Evolutionary conservation across 371 early-diverging fungal genomes (phyloP), one percentile per base, ranked within the genome.

Genomic region (Chytridium lagenaria): DNA sequence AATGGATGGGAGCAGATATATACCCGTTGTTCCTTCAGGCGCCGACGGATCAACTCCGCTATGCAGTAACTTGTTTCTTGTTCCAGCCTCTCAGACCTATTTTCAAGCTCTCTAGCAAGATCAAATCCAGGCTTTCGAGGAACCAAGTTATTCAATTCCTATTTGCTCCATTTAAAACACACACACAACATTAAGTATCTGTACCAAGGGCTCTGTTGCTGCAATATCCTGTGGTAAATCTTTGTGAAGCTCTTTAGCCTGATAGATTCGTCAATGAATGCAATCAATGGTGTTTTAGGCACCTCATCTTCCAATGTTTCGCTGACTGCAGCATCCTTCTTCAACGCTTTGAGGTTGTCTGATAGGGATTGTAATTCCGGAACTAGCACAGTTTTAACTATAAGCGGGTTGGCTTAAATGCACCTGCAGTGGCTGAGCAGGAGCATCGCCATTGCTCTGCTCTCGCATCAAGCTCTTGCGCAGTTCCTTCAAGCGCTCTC

Each of bases 81-180:
- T 30, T 76, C 77, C 30, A 76, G 59, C 40, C 61, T 65, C 59
- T 76, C 77, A 38, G 36, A 39, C 39, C 72, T 33, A 3, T 59
- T 65, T 44, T 69, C 72, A 34, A 72, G 59, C 22, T 76, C 77
- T 51, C 77, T 39, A 22, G 77, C 77, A 22, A 76, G 64, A 50
- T 76, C 77, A 65, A 76, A 76, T 52, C 77, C 77, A 19, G 77
- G 72, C 33, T 76, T 76, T 33, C 63, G 19, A 28, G 77, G 77
- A n/a, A 71, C 77, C 5, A 76, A 71, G 7, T 59, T 63, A 0
- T 70, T 23, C 15, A 76, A 52, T 50, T 76, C 77, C 76, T 76
- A 52, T 5, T 15, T 44, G 44, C n/a, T n/a, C n/a, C n/a, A n/a
- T n/a, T n/a, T n/a, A n/a, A n/a, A n/a, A n/a, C n/a, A n/a, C n/a